phyloP scores from a whole-genome alignment of 441 rosid genomes.

The Eruca vesicaria region DNA sequence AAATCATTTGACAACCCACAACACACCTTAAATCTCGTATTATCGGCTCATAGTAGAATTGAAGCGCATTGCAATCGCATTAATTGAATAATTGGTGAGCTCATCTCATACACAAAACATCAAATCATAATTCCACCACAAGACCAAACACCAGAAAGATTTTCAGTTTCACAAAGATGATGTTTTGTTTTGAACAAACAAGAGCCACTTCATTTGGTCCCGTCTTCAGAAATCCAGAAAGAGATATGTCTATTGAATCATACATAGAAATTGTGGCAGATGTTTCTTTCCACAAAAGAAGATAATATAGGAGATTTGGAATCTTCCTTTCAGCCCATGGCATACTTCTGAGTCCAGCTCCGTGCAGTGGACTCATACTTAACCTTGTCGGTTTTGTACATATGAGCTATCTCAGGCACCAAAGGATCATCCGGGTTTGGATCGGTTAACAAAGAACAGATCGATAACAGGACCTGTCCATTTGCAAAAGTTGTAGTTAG shows the following conservation, averaged over 20 bases:
- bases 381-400: slow-evolving; percentile 59
- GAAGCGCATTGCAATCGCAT: neutral
- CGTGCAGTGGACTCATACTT: slow-evolving; percentile 57
- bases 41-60: too few species aligned
- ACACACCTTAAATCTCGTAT: too few species aligned
- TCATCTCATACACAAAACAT: slow-evolving; percentile 1
- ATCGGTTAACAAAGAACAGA: slow-evolving; percentile 52
- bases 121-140: slow-evolving; percentile 20
- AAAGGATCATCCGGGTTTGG: slow-evolving; percentile 57
- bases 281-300: slow-evolving; percentile 13
- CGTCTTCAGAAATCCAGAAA: slow-evolving; percentile 15
- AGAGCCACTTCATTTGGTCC: slow-evolving; percentile 28
- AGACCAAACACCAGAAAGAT: slow-evolving; percentile 16
- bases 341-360: slow-evolving; percentile 64
- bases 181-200: slow-evolving; percentile 10
- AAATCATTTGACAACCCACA: too few species aligned
- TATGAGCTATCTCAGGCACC: slow-evolving; percentile 57
- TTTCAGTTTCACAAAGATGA: slow-evolving; percentile 25
- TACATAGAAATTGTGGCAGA: slow-evolving; percentile 30
- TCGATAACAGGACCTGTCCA: slow-evolving; percentile 47
- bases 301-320: slow-evolving; percentile 6
- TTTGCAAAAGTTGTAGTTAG: slow-evolving; percentile 1
- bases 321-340: slow-evolving; percentile 41
- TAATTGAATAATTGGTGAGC: neutral
- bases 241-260: slow-evolving; percentile 32